Evolutionary conservation across 192 early-diverging fungal species (phyloP).

Genomic region (Coemansia sp.): DNA sequence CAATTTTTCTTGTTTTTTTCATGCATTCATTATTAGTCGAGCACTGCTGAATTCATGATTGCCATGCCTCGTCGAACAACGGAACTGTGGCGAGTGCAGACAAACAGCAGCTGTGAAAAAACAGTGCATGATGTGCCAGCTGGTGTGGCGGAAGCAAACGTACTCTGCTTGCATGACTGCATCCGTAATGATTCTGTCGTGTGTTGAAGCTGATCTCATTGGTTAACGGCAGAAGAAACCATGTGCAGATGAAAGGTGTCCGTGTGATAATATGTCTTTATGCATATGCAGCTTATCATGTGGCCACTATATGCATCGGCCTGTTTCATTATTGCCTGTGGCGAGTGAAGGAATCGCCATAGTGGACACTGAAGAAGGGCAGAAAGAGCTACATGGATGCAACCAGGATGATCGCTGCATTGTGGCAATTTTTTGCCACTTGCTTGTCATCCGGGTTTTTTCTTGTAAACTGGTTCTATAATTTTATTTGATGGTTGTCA

Average conservation of each 20-base stretch:
- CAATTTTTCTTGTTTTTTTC: neutral
- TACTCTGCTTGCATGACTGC: neutral
- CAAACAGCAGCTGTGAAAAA: neutral
- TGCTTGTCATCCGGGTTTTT: neutral
- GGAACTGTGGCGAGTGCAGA: slow-evolving; percentile 2
- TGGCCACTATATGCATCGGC: neutral
- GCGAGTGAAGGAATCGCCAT: neutral
- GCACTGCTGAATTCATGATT: neutral
- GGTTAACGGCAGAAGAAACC: neutral
- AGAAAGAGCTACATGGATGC: neutral
- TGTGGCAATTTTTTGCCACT: neutral
- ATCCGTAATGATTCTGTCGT: neutral
- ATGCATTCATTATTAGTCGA: neutral
- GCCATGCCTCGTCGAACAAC: neutral
- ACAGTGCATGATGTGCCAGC: neutral
- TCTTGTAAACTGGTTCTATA: neutral
- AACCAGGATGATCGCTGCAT: neutral
- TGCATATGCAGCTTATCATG: neutral
- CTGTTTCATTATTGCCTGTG: neutral
- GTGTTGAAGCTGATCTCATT: neutral
- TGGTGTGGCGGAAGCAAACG: slow-evolving; percentile 4
- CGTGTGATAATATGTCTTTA: neutral
- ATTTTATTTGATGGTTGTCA: neutral
- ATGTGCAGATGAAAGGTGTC: neutral
- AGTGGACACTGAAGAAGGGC: neutral